Evolutionary conservation across 108 stramenopile species (phyloP).

Genomic region (Cyclotella kingstonii): DNA sequence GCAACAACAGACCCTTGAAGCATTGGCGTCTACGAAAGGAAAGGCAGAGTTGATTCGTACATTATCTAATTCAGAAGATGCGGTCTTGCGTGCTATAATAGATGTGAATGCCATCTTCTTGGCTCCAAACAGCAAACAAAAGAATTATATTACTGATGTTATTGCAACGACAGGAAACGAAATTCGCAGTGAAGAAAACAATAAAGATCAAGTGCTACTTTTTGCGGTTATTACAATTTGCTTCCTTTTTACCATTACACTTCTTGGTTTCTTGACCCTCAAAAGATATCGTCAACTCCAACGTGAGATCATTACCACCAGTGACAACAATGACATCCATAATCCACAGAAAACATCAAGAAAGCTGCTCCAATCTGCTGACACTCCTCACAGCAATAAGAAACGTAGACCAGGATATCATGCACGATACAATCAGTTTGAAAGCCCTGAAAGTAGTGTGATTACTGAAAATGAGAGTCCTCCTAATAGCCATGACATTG

Average conservation of each 20-base stretch:
- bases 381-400: background rate
- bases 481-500: background rate
- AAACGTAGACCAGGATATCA: background rate
- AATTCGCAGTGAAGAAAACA: background rate
- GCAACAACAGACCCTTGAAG: background rate
- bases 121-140: background rate
- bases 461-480: conserved; percentile 1
- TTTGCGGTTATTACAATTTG: too few species aligned
- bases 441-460: background rate
- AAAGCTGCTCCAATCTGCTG: background rate
- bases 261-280: too few species aligned
- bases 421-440: background rate
- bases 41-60: background rate
- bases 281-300: too few species aligned
- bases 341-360: background rate
- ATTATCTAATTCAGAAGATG: background rate
- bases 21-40: background rate
- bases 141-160: background rate
- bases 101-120: conserved; percentile 1
- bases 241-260: too few species aligned
- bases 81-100: background rate
- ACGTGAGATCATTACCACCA: too few species aligned
- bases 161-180: background rate
- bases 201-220: too few species aligned
- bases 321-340: too few species aligned